phyloP scores from a whole-genome alignment of 73 alveolate genomes.

The Loxodes magnus region DNA sequence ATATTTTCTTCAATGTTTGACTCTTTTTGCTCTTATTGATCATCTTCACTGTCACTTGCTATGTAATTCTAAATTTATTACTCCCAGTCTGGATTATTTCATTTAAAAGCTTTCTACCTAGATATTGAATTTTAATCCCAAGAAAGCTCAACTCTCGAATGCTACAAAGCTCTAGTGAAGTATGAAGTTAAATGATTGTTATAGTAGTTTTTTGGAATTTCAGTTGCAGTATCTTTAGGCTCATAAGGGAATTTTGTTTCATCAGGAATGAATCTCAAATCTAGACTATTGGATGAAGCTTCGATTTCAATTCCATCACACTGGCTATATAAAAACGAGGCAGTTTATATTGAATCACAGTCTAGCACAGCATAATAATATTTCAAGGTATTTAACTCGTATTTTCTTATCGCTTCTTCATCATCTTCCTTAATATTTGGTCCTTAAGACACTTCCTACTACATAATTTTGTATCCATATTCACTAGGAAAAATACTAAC shows the following conservation, averaged over 20 bases:
- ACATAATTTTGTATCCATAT: constrained; percentile 68
- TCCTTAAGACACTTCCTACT: constrained; percentile 61
- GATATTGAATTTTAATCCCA: constrained; percentile 87
- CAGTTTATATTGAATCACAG: constrained; percentile 78
- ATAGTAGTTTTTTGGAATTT: constrained; percentile 73
- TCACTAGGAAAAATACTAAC: constrained; percentile 82
- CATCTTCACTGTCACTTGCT: constrained; percentile 19
- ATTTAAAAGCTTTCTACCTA: constrained; percentile 16
- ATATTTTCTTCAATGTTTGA: constrained; percentile 14
- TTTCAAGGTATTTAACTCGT: constrained; percentile 81
- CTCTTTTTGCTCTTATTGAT: constrained; percentile 32
- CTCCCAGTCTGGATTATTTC: constrained; percentile 49
- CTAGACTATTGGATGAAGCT: constrained; percentile 59
- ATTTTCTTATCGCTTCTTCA: constrained; percentile 55
- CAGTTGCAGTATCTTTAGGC: constrained; percentile 66
- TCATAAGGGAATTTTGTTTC: constrained; percentile 58
- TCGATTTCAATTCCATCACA: constrained; percentile 85
- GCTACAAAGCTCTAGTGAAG: constrained; percentile 55
- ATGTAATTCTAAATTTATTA: constrained; percentile 50
- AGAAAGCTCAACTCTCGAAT: constrained; percentile 76
- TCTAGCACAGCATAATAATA: constrained; percentile 86
- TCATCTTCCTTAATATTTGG: constrained; percentile 37
- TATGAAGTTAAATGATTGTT: constrained; percentile 32
- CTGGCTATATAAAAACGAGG: constrained; percentile 68
- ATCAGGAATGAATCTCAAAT: constrained; percentile 71